These are phyloP conservation scores for Cyanidiococcus yangmingshanensis DNA, from an alignment of 23 red algal genomes.

Conservation along the genomic window DNA sequence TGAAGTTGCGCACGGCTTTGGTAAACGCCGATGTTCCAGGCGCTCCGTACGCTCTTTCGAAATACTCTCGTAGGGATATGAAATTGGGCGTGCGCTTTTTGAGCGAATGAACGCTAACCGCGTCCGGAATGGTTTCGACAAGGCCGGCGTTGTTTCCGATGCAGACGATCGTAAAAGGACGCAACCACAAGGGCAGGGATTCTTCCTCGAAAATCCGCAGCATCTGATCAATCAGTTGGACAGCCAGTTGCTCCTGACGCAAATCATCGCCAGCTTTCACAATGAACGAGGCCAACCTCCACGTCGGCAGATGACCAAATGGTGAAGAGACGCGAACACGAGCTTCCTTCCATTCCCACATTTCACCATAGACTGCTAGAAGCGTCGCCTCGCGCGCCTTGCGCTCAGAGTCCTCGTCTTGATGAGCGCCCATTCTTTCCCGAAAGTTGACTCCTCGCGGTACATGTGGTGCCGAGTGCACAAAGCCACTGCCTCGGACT, in stretches of 20 bases:
- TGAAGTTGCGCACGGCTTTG: slow-evolving; percentile 79
- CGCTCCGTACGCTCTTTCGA: slow-evolving; percentile 73
- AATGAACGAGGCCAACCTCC: slow-evolving; percentile 74
- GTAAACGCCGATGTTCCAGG: slow-evolving; percentile 42
- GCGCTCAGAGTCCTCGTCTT: not conserved
- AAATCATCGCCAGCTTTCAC: slow-evolving; percentile 94
- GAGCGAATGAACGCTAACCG: slow-evolving; percentile 61
- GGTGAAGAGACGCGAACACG: slow-evolving; percentile 47
- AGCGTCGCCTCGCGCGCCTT: slow-evolving; percentile 14
- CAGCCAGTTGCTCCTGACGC: slow-evolving; percentile 94
- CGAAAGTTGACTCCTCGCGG: slow-evolving; percentile 7
- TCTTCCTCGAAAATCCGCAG: slow-evolving; percentile 57
- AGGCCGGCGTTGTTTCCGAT: slow-evolving; percentile 65
- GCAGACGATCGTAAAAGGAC: slow-evolving; percentile 79
- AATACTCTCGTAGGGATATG: slow-evolving; percentile 79
- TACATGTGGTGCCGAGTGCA: not conserved
- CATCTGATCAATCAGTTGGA: slow-evolving; percentile 76
- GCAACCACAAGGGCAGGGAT: slow-evolving; percentile 58
- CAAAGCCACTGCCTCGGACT: not conserved
- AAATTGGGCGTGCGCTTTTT: slow-evolving; percentile 75
- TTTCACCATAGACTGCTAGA: slow-evolving; percentile 55
- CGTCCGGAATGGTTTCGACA: slow-evolving; percentile 77
- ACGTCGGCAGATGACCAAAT: slow-evolving; percentile 60
- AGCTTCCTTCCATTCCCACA: slow-evolving; percentile 67
- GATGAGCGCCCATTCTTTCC: not conserved